Percentiles rank a stretch among this genome's conserved stretches.
These are phyloP conservation scores for Abrus pulchellus DNA, from an alignment of 306 rosid species.

Conservation along the genomic window DNA sequence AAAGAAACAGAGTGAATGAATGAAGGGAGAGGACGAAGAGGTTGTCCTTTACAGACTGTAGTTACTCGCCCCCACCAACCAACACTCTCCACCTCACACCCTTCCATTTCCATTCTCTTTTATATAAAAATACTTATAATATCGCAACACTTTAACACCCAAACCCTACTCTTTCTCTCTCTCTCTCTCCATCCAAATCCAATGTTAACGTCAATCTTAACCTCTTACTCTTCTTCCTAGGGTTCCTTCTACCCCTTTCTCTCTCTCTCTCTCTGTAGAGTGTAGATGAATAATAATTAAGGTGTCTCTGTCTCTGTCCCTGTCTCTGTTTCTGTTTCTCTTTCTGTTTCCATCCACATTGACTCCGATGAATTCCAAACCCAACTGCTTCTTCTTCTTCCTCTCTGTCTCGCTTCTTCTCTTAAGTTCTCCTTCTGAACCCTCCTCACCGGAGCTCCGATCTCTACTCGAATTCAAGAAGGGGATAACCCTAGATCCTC, in stretches of 20 bases:
- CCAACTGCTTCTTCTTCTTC: neutral
- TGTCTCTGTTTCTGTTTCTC: conserved; percentile 12
- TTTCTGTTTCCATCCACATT: conserved; percentile 41
- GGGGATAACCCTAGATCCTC: conserved; percentile 77
- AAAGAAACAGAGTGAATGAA: neutral
- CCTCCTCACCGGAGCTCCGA: conserved; percentile 77
- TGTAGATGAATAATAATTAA: conserved; percentile 62
- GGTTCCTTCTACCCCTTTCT: conserved; percentile 56
- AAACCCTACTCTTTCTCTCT: conserved; percentile 51
- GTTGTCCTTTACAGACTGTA: conserved; percentile 77
- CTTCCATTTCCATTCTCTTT: conserved; percentile 60
- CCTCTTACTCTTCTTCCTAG: conserved; percentile 49
- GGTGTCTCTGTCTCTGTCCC: conserved; percentile 29
- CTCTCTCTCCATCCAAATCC: conserved; percentile 22
- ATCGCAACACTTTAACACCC: neutral
- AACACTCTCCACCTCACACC: conserved; percentile 73
- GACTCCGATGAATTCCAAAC: conserved; percentile 71
- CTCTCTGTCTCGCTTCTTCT: conserved; percentile 11
- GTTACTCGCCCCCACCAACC: conserved; percentile 76
- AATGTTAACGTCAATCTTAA: conserved; percentile 14
- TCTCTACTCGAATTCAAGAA: conserved; percentile 86
- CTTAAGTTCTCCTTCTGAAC: conserved; percentile 43
- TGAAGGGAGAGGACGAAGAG: conserved; percentile 33
- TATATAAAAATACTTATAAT: too few species aligned
- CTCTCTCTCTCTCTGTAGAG: conserved; percentile 6